Percentiles rank a stretch among this genome's conserved stretches.
Evolutionary conservation across 2,329 filamentous ascomycete species (phyloP).

Genomic region (Orbilia quercus): DNA sequence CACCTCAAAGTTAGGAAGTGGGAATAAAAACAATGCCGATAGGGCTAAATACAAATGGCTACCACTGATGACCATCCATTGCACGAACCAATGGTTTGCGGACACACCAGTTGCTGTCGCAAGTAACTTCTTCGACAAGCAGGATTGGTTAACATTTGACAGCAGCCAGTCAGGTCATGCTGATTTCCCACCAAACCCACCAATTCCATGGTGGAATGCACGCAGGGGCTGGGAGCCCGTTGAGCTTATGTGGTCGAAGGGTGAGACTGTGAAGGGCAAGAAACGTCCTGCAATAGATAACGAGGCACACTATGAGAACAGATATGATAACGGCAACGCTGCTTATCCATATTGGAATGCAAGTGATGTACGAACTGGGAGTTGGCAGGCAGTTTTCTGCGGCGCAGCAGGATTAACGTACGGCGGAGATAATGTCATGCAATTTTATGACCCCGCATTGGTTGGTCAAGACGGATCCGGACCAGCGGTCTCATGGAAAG

Average conservation of each 20-base stretch:
- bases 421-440: slow-evolving; percentile 57
- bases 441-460: slow-evolving; percentile 54
- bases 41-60: slow-evolving; percentile 18
- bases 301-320: slow-evolving; percentile 58
- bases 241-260: slow-evolving; percentile 56
- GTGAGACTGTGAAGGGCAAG: slow-evolving; percentile 36
- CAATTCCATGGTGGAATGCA: slow-evolving; percentile 57
- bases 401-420: slow-evolving; percentile 58
- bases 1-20: slow-evolving; percentile 7
- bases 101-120: slow-evolving; percentile 56
- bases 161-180: slow-evolving; percentile 57
- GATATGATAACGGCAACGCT: slow-evolving; percentile 56
- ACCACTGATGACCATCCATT: slow-evolving; percentile 58
- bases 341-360: slow-evolving; percentile 57
- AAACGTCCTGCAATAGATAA: slow-evolving; percentile 57
- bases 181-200: slow-evolving; percentile 58
- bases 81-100: slow-evolving; percentile 58
- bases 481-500: slow-evolving; percentile 44
- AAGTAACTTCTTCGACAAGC: slow-evolving; percentile 52
- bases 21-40: slow-evolving; percentile 9
- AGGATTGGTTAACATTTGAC: slow-evolving; percentile 58
- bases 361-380: slow-evolving; percentile 55
- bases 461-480: slow-evolving; percentile 52
- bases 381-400: slow-evolving; percentile 57
- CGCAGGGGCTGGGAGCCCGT: slow-evolving; percentile 57